Evolutionary conservation across 352 stramenopile genomes (phyloP).

Genomic region (Globisporangium acanthophoron): DNA sequence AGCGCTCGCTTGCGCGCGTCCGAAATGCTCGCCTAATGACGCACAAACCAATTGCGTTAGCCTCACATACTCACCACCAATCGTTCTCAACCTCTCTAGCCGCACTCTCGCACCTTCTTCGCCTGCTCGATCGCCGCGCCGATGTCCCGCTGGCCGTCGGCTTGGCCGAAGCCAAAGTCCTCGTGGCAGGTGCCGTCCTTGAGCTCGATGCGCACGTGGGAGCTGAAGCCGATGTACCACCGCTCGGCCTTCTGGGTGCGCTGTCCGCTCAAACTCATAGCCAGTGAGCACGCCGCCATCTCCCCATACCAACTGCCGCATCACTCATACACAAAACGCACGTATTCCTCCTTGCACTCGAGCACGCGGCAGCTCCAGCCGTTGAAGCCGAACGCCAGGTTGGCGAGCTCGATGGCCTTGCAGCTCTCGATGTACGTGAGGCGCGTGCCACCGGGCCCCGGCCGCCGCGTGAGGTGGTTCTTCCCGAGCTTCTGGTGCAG

Average conservation of each 20-base stretch:
- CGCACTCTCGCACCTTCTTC: constrained; percentile 50
- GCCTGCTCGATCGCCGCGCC: constrained; percentile 73
- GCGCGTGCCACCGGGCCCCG: constrained; percentile 62
- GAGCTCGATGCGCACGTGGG: constrained; percentile 77
- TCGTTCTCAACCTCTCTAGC: not conserved
- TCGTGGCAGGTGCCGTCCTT: constrained; percentile 83
- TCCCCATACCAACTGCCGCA: no score
- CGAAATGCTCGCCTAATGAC: constrained; percentile 59
- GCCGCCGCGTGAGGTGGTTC: constrained; percentile 55
- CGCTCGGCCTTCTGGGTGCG: constrained; percentile 61
- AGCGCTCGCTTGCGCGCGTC: constrained; percentile 77
- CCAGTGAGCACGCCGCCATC: not conserved
- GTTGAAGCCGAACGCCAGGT: constrained; percentile 87
- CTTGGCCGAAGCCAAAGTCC: constrained; percentile 76
- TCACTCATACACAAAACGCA: constrained; percentile 21
- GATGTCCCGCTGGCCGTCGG: constrained; percentile 71
- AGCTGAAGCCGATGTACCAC: constrained; percentile 76
- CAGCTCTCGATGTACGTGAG: constrained; percentile 88
- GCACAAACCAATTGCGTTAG: not conserved
- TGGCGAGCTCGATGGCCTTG: constrained; percentile 86
- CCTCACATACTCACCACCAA: not conserved
- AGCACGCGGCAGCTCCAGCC: constrained; percentile 81
- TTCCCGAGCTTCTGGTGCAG: constrained; percentile 83
- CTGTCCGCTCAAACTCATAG: constrained; percentile 17
- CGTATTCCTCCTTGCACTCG: constrained; percentile 84